phyloP scores from a whole-genome alignment of 768 basidiomycete species.

The Mycena maculata region DNA sequence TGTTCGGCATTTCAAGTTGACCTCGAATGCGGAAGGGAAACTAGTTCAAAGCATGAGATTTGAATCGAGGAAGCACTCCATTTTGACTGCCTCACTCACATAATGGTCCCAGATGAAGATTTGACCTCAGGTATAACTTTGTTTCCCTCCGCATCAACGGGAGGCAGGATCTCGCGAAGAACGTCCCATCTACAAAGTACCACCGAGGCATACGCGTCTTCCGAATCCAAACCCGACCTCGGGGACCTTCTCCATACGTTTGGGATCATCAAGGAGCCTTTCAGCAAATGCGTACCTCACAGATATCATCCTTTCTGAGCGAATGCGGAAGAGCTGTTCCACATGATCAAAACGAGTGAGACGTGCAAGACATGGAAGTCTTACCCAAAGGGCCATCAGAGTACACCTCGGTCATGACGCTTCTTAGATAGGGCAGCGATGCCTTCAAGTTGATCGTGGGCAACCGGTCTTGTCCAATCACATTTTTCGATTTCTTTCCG shows the following conservation, averaged over 20 bases:
- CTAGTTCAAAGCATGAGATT: too few species aligned
- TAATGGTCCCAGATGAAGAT: conserved; percentile 9
- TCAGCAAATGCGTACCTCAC: conserved; percentile 24
- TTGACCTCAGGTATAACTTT: background rate
- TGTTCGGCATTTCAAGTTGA: too few species aligned
- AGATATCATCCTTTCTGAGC: conserved; percentile 21
- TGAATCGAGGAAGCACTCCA: too few species aligned
- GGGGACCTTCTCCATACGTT: conserved; percentile 28
- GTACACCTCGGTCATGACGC: conserved; percentile 20
- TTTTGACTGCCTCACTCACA: background rate
- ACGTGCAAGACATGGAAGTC: background rate
- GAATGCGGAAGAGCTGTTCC: background rate
- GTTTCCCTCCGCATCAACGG: background rate
- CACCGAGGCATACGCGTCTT: conserved; percentile 27
- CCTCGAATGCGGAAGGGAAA: too few species aligned
- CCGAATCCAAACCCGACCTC: conserved; percentile 35
- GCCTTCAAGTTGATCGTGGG: conserved; percentile 13
- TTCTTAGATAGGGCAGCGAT: conserved; percentile 25
- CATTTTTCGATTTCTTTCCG: background rate
- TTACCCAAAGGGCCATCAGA: conserved; percentile 34
- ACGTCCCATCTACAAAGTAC: conserved; percentile 3
- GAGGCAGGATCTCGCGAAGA: conserved; percentile 13
- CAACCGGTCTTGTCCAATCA: conserved; percentile 23
- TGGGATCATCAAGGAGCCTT: conserved; percentile 14
- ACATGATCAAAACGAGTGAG: background rate